Conservation (phyloP, 2,329 filamentous ascomycete species). For the Davidsoniella australis region DNA sequence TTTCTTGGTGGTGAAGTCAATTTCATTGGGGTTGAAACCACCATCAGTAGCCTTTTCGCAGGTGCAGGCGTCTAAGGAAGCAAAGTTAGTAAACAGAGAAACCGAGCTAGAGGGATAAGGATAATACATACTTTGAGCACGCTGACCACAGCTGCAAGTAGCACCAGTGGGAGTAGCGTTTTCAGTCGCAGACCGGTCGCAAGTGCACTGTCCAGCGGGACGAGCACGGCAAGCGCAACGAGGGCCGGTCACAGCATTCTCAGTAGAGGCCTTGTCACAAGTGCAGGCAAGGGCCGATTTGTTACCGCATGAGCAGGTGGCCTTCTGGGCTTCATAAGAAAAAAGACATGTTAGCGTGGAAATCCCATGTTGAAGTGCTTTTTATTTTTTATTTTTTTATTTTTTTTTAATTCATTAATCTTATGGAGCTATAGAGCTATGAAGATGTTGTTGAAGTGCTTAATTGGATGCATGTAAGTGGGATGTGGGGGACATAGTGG, state of each 20-base stretch:
- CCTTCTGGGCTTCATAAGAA: conserved; percentile 34
- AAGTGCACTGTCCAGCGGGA: conserved; percentile 66
- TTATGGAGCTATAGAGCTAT: no score
- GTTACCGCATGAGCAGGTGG: conserved; percentile 78
- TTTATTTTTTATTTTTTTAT: no score
- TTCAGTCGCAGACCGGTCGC: conserved; percentile 53
- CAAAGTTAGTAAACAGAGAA: conserved; percentile 11
- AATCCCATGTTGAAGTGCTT: background rate
- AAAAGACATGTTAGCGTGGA: conserved; percentile 3
- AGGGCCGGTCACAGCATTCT: conserved; percentile 58
- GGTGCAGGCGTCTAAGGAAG: conserved; percentile 47
- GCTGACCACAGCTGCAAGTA: conserved; percentile 61
- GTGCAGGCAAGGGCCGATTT: conserved; percentile 72
- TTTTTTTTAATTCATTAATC: no score
- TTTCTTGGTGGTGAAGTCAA: conserved; percentile 66
- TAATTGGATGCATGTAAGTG: conserved; percentile 5
- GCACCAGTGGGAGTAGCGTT: conserved; percentile 43
- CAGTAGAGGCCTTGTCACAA: conserved; percentile 57
- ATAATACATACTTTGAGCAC: conserved; percentile 44
- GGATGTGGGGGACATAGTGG: conserved; percentile 2
- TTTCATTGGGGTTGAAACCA: conserved; percentile 53
- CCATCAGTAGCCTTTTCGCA: conserved; percentile 57
- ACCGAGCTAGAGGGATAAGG: background rate
- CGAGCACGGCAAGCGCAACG: conserved; percentile 74
- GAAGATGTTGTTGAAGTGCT: conserved; percentile 1